A percentile compares a stretch with the other conserved stretches of the same genome.
Evolutionary conservation across 345 rosid species (phyloP).

Genomic region (Euphorbia lathyris): DNA sequence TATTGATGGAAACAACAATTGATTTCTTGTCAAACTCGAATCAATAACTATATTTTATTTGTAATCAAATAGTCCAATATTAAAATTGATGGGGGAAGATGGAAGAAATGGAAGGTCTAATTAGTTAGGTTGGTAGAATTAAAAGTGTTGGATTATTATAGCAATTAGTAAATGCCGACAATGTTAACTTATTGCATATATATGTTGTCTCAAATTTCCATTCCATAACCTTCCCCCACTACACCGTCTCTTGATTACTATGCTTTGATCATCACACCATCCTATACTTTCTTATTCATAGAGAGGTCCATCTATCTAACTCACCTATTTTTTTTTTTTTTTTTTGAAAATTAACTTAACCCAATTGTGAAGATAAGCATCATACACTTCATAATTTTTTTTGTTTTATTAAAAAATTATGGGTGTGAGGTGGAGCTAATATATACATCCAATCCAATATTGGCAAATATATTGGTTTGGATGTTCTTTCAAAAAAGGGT

Average conservation of each 20-base stretch:
- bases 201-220: constrained; percentile 23
- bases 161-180: constrained; percentile 32
- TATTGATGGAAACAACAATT: too few species aligned
- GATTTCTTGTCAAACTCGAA: too few species aligned
- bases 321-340: not conserved
- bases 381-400: constrained; percentile 1
- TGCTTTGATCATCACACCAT: not conserved
- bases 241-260: too few species aligned
- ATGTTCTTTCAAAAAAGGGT: constrained; percentile 5
- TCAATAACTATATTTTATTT: too few species aligned
- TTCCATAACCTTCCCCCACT: too few species aligned
- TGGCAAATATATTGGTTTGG: not conserved
- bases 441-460: not conserved
- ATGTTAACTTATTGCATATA: constrained; percentile 21
- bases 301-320: not conserved
- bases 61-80: too few species aligned
- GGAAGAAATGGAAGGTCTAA: not conserved
- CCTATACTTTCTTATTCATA: not conserved
- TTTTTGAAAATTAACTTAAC: not conserved
- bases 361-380: not conserved
- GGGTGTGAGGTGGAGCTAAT: not conserved
- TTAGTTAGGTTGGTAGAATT: not conserved
- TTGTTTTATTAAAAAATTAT: not conserved
- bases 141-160: not conserved
- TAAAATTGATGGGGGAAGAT: too few species aligned